Conservation (phyloP, 73 alveolate species). For the Tetrahymena elliotti region DNA sequence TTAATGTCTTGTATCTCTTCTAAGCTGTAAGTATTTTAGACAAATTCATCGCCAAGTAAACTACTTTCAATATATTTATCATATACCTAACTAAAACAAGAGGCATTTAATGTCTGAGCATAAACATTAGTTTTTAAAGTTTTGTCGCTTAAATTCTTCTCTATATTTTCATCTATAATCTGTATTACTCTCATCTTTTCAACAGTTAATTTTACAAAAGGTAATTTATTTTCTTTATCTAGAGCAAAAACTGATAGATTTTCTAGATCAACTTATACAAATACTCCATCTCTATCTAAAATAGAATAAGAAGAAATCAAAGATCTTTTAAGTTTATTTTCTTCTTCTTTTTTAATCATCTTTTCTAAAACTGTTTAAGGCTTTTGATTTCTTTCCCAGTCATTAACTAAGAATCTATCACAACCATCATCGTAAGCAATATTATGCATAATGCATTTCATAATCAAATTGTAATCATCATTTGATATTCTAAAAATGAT, state of each 20-base stretch:
- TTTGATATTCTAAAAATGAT: constrained; percentile 21
- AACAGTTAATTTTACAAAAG: background rate
- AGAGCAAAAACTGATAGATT: constrained; percentile 2
- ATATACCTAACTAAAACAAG: background rate
- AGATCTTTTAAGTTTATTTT: background rate
- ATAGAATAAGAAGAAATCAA: background rate
- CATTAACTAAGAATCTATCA: constrained; percentile 2
- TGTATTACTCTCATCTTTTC: background rate
- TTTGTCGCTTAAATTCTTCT: background rate
- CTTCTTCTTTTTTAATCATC: background rate
- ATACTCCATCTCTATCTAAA: background rate
- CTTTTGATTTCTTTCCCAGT: background rate
- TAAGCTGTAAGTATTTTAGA: background rate
- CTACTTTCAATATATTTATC: background rate
- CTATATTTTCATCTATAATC: background rate
- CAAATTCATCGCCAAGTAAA: background rate
- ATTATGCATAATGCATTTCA: constrained; percentile 38
- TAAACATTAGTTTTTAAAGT: background rate
- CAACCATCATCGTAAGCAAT: constrained; percentile 44
- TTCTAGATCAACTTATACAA: constrained; percentile 26
- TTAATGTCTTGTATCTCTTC: background rate
- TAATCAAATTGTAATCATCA: constrained; percentile 20
- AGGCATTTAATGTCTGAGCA: background rate
- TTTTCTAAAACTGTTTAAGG: background rate
- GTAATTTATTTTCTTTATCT: background rate